These are phyloP conservation scores for Apiosordaria backusii DNA, from an alignment of 495 filamentous ascomycete species.

Conservation along the genomic window DNA sequence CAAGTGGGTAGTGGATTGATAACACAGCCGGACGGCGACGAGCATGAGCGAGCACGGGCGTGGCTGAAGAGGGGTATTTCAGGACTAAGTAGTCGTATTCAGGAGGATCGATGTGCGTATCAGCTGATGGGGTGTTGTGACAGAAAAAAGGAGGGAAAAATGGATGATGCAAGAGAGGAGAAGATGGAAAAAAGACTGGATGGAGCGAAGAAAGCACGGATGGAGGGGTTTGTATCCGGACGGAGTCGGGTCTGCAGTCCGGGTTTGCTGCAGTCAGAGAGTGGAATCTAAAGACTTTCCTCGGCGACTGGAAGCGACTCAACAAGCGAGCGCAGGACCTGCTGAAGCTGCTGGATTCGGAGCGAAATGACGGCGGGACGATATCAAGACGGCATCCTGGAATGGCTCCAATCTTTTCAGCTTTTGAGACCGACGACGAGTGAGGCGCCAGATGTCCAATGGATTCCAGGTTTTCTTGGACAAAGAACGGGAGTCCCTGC, in stretches of 20 bases:
- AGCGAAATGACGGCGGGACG: conserved; percentile 12
- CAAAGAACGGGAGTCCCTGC: conserved; percentile 4
- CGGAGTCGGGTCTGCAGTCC: background rate
- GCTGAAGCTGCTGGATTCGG: background rate
- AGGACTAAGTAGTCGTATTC: background rate
- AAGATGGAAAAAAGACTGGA: conserved; percentile 2
- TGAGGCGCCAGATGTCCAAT: background rate
- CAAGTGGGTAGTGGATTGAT: background rate
- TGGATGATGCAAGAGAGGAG: background rate
- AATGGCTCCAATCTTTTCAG: conserved; percentile 4
- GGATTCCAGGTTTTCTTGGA: background rate
- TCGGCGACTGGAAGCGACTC: background rate
- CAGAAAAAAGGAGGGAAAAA: background rate
- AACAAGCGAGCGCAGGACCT: background rate
- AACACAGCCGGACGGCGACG: background rate
- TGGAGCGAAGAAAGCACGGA: background rate
- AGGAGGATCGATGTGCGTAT: background rate
- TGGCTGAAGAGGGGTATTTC: background rate
- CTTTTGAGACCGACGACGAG: background rate
- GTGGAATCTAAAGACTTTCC: background rate
- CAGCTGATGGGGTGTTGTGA: background rate
- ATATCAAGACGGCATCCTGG: conserved; percentile 2
- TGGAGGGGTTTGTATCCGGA: background rate
- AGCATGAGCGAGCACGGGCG: background rate
- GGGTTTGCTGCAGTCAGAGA: background rate